phyloP scores from a whole-genome alignment of 2,329 filamentous ascomycete genomes.

The Aquanectria penicillioides region DNA sequence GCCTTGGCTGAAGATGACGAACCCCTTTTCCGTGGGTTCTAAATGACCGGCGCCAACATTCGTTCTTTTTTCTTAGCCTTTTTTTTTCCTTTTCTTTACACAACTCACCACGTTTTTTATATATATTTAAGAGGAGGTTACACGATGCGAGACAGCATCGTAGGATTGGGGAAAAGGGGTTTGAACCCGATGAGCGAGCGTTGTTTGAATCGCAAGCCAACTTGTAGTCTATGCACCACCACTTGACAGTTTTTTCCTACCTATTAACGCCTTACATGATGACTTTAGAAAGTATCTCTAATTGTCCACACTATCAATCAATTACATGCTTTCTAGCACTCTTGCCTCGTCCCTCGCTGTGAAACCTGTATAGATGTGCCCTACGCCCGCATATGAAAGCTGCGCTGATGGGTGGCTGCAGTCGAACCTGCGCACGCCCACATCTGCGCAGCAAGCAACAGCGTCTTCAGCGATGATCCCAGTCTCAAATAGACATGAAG shows the following conservation, averaged over 20 bases:
- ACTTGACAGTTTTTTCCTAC: slow-evolving; percentile 16
- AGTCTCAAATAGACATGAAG: neutral
- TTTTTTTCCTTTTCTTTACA: neutral
- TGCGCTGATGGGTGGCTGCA: too few species aligned
- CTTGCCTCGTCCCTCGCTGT: too few species aligned
- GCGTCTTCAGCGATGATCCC: neutral
- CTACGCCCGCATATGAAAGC: too few species aligned
- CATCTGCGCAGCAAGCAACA: too few species aligned
- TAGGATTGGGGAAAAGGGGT: neutral
- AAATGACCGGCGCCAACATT: slow-evolving; percentile 7
- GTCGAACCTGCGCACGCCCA: too few species aligned
- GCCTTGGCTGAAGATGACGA: slow-evolving; percentile 35
- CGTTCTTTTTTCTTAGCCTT: neutral
- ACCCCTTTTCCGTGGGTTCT: slow-evolving; percentile 29
- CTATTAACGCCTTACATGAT: slow-evolving; percentile 35
- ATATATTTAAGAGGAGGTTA: neutral
- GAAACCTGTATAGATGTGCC: too few species aligned
- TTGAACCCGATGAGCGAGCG: slow-evolving; percentile 26
- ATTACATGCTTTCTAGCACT: neutral
- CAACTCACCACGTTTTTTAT: neutral
- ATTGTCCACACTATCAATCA: slow-evolving; percentile 18
- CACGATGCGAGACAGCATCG: slow-evolving; percentile 7
- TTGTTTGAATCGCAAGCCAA: slow-evolving; percentile 21
- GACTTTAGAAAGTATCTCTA: slow-evolving; percentile 23
- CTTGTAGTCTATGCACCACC: slow-evolving; percentile 29